Percentiles rank a stretch among this genome's conserved stretches.
Conservation (phyloP, 441 rosid genomes). For the Bruguiera hainesii region DNA sequence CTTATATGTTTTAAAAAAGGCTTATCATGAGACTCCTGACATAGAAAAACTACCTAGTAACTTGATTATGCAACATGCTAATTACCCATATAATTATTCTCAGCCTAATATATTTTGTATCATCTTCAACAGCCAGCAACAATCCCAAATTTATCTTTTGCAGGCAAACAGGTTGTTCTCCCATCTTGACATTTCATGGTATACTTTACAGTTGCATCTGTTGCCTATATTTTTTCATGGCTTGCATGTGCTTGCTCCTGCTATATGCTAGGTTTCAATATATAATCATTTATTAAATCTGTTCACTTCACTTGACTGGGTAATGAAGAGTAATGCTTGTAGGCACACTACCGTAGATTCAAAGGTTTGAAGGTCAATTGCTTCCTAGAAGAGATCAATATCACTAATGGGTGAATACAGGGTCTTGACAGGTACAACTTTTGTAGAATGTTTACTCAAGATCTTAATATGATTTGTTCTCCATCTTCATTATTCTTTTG, state of each 20-base stretch:
- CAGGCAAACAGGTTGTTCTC: conserved; percentile 44
- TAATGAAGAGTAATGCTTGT: conserved; percentile 18
- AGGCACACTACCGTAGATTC: conserved; percentile 56
- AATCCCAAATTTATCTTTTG: conserved; percentile 28
- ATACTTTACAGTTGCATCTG: conserved; percentile 23
- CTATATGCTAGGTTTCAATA: conserved; percentile 13
- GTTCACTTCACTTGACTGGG: conserved; percentile 19
- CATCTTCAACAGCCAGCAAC: conserved; percentile 24
- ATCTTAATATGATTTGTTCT: neutral
- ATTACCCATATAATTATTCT: neutral
- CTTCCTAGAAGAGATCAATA: conserved; percentile 39
- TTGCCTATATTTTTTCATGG: conserved; percentile 9
- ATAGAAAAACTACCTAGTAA: neutral
- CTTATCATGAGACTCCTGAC: neutral
- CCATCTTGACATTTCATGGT: conserved; percentile 57
- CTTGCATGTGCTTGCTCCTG: conserved; percentile 11
- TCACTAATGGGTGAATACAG: conserved; percentile 43
- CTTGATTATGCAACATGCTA: neutral
- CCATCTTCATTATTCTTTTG: neutral
- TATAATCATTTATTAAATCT: conserved; percentile 15
- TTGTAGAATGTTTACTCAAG: neutral
- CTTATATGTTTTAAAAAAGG: neutral
- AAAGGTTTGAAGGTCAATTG: conserved; percentile 26
- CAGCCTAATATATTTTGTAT: conserved; percentile 5
- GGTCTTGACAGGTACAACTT: conserved; percentile 32